Percentiles rank a stretch among this genome's conserved stretches.
Conservation (phyloP, 116 monocot genomes). For the Thalassia testudinum region DNA sequence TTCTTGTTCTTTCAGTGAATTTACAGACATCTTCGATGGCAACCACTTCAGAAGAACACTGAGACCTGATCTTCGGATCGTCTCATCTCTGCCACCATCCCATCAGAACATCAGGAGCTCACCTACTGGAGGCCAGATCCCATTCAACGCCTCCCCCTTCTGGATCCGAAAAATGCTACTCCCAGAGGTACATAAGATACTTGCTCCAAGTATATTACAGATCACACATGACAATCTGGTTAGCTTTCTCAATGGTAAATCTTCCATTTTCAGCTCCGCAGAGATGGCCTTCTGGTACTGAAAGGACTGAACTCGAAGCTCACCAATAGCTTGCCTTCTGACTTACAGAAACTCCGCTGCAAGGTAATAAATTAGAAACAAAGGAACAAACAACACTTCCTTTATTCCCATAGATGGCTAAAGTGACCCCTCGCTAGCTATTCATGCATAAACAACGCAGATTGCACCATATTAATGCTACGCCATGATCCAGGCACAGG, state of each 20-base stretch:
- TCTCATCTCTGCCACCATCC: constrained; percentile 44
- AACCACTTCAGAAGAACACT: constrained; percentile 63
- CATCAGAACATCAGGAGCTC: constrained; percentile 29
- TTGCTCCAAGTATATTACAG: neutral
- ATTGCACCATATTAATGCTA: too few relatives aligned
- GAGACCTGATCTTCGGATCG: constrained; percentile 34
- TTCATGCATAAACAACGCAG: too few relatives aligned
- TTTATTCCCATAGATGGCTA: too few relatives aligned
- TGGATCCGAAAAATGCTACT: constrained; percentile 42
- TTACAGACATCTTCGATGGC: constrained; percentile 70
- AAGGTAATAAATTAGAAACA: constrained; percentile 13
- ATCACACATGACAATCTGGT: neutral
- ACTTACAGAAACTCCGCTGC: constrained; percentile 43
- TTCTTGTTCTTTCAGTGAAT: constrained; percentile 28
- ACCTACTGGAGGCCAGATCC: constrained; percentile 13
- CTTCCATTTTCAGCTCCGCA: constrained; percentile 8
- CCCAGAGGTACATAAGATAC: constrained; percentile 1
- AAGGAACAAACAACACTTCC: too few relatives aligned
- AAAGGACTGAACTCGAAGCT: constrained; percentile 29
- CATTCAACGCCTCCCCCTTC: constrained; percentile 34
- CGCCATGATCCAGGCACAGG: too few relatives aligned
- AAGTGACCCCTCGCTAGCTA: too few relatives aligned
- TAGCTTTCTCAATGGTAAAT: neutral
- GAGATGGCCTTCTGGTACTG: constrained; percentile 8
- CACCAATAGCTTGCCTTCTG: constrained; percentile 18